phyloP scores from a whole-genome alignment of 1,284 basidiomycete species.

The Malassezia vespertilionis region DNA sequence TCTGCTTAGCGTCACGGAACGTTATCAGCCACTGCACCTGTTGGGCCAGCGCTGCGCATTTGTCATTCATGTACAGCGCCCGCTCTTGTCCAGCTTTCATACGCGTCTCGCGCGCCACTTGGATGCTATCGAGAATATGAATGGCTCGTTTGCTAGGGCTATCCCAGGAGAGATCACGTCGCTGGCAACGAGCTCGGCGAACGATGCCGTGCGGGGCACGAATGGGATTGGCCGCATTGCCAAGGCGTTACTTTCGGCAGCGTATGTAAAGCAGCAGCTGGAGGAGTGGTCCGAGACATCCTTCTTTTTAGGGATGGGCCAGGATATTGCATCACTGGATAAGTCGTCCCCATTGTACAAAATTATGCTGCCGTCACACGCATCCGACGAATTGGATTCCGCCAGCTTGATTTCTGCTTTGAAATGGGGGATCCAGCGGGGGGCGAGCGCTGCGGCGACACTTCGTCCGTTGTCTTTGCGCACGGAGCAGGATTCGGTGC shows the following conservation, averaged over 20 bases:
- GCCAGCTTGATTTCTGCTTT: constrained; percentile 20
- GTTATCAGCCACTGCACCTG: constrained; percentile 73
- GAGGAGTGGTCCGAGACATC: constrained; percentile 27
- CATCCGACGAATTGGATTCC: constrained; percentile 21
- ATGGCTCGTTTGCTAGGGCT: constrained; percentile 68
- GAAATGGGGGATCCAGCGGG: constrained; percentile 27
- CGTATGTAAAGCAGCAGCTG: constrained; percentile 26
- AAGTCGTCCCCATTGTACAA: constrained; percentile 1
- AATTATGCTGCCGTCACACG: constrained; percentile 4
- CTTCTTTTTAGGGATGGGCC: constrained; percentile 31
- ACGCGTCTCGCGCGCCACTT: constrained; percentile 68
- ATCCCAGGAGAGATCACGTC: constrained; percentile 62
- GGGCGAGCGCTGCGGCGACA: constrained; percentile 16
- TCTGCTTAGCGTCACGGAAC: constrained; percentile 54
- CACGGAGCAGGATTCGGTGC: not conserved
- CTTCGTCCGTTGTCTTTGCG: constrained; percentile 6
- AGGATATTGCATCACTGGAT: constrained; percentile 15
- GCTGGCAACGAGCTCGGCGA: constrained; percentile 13
- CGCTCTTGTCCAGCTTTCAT: constrained; percentile 67
- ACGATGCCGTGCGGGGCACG: constrained; percentile 37
- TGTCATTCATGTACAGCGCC: constrained; percentile 71
- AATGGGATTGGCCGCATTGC: constrained; percentile 34
- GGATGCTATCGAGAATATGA: constrained; percentile 83
- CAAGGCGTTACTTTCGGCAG: constrained; percentile 34
- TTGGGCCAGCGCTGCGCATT: constrained; percentile 69